Percentiles rank a stretch among this genome's conserved stretches.
Evolutionary conservation across 768 basidiomycete genomes (phyloP).

Genomic region (Macrolepiota albuminosa): DNA sequence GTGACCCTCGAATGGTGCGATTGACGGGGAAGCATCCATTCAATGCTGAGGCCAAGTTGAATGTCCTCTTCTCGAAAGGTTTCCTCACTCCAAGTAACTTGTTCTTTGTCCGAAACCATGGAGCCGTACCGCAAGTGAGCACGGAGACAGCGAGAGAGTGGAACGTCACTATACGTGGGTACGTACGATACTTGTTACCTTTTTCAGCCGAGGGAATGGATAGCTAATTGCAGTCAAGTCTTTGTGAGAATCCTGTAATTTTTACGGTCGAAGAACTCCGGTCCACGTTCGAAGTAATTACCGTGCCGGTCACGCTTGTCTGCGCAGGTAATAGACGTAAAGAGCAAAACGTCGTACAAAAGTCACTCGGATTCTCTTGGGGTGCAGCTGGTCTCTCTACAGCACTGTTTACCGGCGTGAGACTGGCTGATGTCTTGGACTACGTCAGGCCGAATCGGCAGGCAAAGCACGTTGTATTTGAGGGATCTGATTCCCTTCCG

Average conservation of each 20-base stretch:
- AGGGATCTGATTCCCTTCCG: constrained; percentile 52
- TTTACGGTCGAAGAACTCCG: constrained; percentile 43
- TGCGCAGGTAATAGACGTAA: constrained; percentile 61
- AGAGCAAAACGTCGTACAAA: constrained; percentile 58
- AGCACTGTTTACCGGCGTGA: constrained; percentile 57
- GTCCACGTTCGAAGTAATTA: constrained; percentile 44
- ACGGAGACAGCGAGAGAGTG: constrained; percentile 32
- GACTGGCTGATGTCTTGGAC: constrained; percentile 49
- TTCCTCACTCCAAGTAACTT: constrained; percentile 52
- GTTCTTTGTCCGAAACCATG: constrained; percentile 62
- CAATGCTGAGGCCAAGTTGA: constrained; percentile 48
- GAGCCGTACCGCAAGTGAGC: constrained; percentile 48
- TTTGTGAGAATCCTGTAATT: constrained; percentile 28
- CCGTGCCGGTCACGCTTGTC: constrained; percentile 55
- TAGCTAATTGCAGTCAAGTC: constrained; percentile 17
- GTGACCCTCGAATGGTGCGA: constrained; percentile 36
- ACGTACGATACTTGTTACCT: constrained; percentile 2
- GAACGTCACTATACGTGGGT: constrained; percentile 41
- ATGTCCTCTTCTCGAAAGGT: constrained; percentile 40
- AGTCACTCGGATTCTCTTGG: constrained; percentile 55
- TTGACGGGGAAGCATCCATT: constrained; percentile 61
- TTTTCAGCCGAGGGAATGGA: not conserved
- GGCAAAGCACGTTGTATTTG: constrained; percentile 52
- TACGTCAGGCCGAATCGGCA: constrained; percentile 30
- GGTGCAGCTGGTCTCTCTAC: constrained; percentile 48